Conservation (phyloP, 2,329 filamentous ascomycete genomes). For the Pseudogymnoascus sp. region DNA sequence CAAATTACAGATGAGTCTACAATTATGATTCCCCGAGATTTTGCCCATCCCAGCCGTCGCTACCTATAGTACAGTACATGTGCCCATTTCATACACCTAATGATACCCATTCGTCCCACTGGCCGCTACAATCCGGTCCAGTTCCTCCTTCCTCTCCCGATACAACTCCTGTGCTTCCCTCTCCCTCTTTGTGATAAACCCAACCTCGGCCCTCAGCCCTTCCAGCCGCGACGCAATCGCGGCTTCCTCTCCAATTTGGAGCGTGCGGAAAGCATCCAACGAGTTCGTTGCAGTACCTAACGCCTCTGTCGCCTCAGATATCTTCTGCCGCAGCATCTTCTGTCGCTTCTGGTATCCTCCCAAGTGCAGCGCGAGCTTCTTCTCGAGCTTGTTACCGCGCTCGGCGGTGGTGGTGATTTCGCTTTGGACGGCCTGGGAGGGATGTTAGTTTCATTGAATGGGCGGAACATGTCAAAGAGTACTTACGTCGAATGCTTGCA, state of each 20-base stretch:
- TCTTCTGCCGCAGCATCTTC: conserved; percentile 73
- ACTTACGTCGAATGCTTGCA: conserved; percentile 65
- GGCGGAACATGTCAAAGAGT: neutral
- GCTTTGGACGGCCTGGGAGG: conserved; percentile 58
- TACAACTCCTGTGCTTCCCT: conserved; percentile 87
- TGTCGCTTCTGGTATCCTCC: conserved; percentile 86
- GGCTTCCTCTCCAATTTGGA: conserved; percentile 73
- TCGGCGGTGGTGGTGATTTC: conserved; percentile 68
- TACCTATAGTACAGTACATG: neutral
- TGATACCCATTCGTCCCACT: conserved; percentile 5
- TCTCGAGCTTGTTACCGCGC: conserved; percentile 79
- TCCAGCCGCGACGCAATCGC: conserved; percentile 67
- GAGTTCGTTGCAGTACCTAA: conserved; percentile 67
- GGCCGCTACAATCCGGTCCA: conserved; percentile 38
- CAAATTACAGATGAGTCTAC: neutral
- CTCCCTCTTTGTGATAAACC: conserved; percentile 71
- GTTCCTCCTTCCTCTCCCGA: conserved; percentile 66
- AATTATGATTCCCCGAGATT: neutral
- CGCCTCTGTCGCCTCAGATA: conserved; percentile 64
- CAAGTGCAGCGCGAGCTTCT: conserved; percentile 80
- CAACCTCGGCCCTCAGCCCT: conserved; percentile 73
- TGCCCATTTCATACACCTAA: neutral
- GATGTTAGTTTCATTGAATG: conserved; percentile 16
- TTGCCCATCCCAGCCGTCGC: neutral
- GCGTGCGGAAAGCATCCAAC: conserved; percentile 64